Evolutionary conservation across 129 eudicot genomes (phyloP), one percentile per base, ranked within the genome.

Genomic region (Oenanthe sinensis): DNA sequence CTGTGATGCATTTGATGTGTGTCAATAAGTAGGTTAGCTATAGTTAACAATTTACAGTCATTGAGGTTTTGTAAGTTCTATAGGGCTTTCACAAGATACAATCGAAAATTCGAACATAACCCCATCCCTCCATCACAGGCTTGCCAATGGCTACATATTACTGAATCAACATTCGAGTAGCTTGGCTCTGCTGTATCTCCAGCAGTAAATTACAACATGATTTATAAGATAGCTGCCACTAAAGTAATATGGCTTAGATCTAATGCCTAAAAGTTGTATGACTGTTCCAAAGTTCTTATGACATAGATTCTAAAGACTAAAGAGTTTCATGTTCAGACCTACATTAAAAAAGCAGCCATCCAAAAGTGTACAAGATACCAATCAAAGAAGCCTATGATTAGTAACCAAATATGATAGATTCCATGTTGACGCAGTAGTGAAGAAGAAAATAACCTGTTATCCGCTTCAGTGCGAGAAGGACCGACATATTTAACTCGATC

Each of bases 401-500:
- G 2, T 13, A 46, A 16, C 8, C 8, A 20, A 46, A 40, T 9
- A 13, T 2, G 77, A 74, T 6, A 42, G 14, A 74, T 11, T 44
- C 22, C 60, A 19, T 46, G n/a, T 14, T 45, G 10, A 73, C 8
- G 33, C 16, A 73, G 54, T 40, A 71, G 47, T 71, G 19, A 47
- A 74, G 75, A 79, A 75, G 77, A 71, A 37, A 77, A 72, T 85
- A 43, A 93, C 99, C 97, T 96, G 81, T 80, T 85, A 83, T 92
- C 88, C 16, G 82, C 87, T 87, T 88, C 92, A 70, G 36, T 72
- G 26, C 78, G 82, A 75, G 91, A 74, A 24, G 89, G 91, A 69
- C 99, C 99, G 71, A 86, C 79, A 70, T 96, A 96, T 83, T 92
- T 96, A 43, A 96, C 95, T 17, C 90, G 97, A 81, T 96, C 97